These are phyloP conservation scores for Isatis lusitanica DNA, from an alignment of 441 rosid species.

Conservation along the genomic window DNA sequence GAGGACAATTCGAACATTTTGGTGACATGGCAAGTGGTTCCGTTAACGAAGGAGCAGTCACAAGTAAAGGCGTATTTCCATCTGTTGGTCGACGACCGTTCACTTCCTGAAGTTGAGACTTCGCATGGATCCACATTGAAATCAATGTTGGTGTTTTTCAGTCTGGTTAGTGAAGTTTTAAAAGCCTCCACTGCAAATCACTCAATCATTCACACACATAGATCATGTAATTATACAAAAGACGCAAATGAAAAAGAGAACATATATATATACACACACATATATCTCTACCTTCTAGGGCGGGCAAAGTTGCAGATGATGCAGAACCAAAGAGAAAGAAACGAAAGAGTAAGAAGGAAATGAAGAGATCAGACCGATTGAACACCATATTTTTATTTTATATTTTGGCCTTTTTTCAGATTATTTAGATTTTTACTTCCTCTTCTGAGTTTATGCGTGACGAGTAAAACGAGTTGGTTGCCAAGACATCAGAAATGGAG, in stretches of 20 bases:
- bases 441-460: neutral
- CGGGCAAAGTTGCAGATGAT: constrained; percentile 18
- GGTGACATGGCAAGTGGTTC: constrained; percentile 45
- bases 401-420: neutral
- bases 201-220: neutral
- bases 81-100: constrained; percentile 30
- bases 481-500: neutral
- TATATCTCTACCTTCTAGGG: constrained; percentile 7
- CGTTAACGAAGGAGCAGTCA: constrained; percentile 37
- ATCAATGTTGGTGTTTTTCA: constrained; percentile 46
- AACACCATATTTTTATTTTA: neutral
- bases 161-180: constrained; percentile 34
- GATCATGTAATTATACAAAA: neutral
- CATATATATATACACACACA: neutral
- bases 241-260: neutral
- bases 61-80: constrained; percentile 35
- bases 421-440: neutral
- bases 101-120: constrained; percentile 5
- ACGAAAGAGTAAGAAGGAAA: constrained; percentile 8
- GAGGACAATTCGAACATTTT: constrained; percentile 39
- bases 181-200: constrained; percentile 42
- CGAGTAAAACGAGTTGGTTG: neutral
- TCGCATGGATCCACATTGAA: constrained; percentile 53
- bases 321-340: constrained; percentile 3
- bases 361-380: constrained; percentile 2